Percentiles rank a stretch among this genome's conserved stretches.
Evolutionary conservation across 805 yeast species (phyloP).

Genomic region (Candida broadrunensis): DNA sequence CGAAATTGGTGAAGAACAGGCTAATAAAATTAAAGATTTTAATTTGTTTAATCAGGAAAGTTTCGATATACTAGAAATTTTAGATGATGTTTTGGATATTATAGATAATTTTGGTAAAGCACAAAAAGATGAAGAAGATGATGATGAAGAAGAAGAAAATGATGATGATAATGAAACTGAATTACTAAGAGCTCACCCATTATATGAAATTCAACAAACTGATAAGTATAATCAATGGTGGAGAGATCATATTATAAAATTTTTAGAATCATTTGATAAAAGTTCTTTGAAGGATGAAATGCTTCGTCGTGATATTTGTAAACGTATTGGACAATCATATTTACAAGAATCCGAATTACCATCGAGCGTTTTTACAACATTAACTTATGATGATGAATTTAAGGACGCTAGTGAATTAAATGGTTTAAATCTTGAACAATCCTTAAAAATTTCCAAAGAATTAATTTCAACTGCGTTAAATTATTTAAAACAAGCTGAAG

Average conservation of each 20-base stretch:
- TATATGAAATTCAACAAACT: conserved; percentile 38
- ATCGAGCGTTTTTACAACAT: conserved; percentile 48
- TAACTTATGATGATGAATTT: conserved; percentile 55
- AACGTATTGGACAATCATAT: conserved; percentile 59
- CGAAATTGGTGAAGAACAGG: conserved; percentile 37
- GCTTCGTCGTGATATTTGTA: conserved; percentile 40
- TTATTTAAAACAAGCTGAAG: conserved; percentile 57
- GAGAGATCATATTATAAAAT: conserved; percentile 42
- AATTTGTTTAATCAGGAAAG: conserved; percentile 37
- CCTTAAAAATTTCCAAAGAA: conserved; percentile 48
- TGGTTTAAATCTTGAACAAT: conserved; percentile 37
- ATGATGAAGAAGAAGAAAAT: conserved; percentile 12
- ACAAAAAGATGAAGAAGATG: conserved; percentile 23
- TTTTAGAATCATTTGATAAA: conserved; percentile 28
- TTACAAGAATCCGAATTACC: conserved; percentile 66
- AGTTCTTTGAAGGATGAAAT: conserved; percentile 1
- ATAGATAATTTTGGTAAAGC: conserved; percentile 57
- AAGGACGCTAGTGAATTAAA: conserved; percentile 22
- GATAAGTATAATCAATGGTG: conserved; percentile 54
- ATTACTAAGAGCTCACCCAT: conserved; percentile 55
- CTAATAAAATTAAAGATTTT: conserved; percentile 20
- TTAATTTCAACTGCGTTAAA: conserved; percentile 53
- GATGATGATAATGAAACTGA: conserved; percentile 32
- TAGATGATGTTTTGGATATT: conserved; percentile 69
- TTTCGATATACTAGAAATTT: conserved; percentile 51